A percentile compares a stretch with the other conserved stretches of the same genome.
phyloP scores from a whole-genome alignment of 768 basidiomycete species.

The Mycena olivaceomarginata region DNA sequence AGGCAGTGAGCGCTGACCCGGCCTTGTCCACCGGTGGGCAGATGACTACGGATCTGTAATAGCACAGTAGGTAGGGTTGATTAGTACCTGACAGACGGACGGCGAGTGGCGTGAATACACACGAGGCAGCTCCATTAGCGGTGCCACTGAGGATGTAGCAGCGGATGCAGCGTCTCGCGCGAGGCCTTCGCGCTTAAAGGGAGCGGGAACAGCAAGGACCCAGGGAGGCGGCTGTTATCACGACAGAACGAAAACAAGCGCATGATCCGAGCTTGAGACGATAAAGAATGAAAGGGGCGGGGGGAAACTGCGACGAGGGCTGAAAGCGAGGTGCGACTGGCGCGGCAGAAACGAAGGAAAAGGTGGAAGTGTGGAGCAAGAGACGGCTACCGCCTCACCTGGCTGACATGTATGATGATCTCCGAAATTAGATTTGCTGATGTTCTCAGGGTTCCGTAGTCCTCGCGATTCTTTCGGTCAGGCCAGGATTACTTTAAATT shows the following conservation, averaged over 20 bases:
- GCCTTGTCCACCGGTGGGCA: background rate
- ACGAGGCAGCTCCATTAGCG: background rate
- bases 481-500: too few relatives aligned
- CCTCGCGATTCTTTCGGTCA: too few relatives aligned
- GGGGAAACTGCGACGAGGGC: background rate
- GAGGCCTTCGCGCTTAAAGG: background rate
- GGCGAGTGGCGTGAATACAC: background rate
- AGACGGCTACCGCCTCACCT: background rate
- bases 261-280: background rate
- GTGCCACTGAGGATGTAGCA: too few relatives aligned
- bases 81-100: background rate
- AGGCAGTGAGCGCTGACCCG: background rate
- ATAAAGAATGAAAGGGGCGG: background rate
- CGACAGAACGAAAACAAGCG: background rate
- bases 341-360: background rate
- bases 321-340: background rate
- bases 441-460: too few relatives aligned
- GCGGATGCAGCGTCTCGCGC: too few relatives aligned
- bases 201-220: background rate
- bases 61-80: background rate
- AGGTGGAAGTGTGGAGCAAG: background rate
- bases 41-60: background rate
- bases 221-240: background rate
- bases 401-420: background rate
- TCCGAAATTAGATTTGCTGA: background rate